A percentile compares a stretch with the other conserved stretches of the same genome.
These are phyloP conservation scores for Proliferodiscus dingleyae DNA, from an alignment of 2,329 filamentous ascomycete genomes.

Conservation along the genomic window DNA sequence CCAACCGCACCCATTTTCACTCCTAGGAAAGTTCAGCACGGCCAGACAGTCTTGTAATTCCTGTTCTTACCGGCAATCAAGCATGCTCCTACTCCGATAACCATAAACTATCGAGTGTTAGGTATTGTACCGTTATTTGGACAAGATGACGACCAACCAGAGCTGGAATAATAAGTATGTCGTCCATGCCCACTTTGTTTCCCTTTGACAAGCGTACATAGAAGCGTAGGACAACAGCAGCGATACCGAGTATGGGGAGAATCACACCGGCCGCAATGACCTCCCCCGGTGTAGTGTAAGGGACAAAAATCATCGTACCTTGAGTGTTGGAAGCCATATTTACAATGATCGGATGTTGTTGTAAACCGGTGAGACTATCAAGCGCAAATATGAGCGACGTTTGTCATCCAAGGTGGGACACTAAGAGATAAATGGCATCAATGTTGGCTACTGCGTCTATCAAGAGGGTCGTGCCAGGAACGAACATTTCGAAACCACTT, in stretches of 20 bases:
- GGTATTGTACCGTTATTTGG: background rate
- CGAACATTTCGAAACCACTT: no score
- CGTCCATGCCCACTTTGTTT: slow-evolving; percentile 4
- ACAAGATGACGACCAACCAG: background rate
- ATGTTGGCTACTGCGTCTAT: no score
- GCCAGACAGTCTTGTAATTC: background rate
- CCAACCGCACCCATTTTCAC: background rate
- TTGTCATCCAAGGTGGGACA: no score
- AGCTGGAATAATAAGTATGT: slow-evolving; percentile 5
- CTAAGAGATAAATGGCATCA: no score
- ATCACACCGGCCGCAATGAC: slow-evolving; percentile 5
- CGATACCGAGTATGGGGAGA: slow-evolving; percentile 1
- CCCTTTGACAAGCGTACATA: slow-evolving; percentile 3
- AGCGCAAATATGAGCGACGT: no score
- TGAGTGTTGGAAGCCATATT: no score
- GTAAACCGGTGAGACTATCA: no score
- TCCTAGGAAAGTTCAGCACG: background rate
- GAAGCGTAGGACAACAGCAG: slow-evolving; percentile 2
- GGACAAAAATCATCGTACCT: slow-evolving; percentile 1
- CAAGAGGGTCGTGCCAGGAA: no score
- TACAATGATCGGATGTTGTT: no score
- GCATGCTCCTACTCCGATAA: slow-evolving; percentile 1
- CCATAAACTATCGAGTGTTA: background rate
- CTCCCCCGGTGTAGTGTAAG: slow-evolving; percentile 3
- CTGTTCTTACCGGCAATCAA: background rate